phyloP scores from a whole-genome alignment of 257 asterid species.

The Solanum phureja region DNA sequence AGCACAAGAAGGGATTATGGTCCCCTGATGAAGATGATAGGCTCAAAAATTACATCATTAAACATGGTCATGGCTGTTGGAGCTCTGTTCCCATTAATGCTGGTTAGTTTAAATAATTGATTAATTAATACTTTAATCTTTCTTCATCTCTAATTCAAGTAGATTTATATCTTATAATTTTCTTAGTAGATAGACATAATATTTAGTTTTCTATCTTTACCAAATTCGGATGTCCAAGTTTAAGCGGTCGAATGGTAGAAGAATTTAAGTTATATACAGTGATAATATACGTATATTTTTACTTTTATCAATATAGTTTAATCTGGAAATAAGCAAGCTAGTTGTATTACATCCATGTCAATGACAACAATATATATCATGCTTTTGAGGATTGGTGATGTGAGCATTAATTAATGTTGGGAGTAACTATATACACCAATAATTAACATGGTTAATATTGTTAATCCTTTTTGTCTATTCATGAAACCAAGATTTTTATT shows the following conservation, averaged over 20 bases:
- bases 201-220: background rate
- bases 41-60: slow-evolving; percentile 51
- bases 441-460: background rate
- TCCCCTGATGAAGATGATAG: slow-evolving; percentile 82
- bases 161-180: background rate
- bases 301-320: background rate
- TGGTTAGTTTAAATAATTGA: slow-evolving; percentile 23
- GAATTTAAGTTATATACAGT: background rate
- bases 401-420: background rate
- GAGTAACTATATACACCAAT: too few relatives aligned
- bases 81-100: slow-evolving; percentile 76
- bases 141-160: background rate
- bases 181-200: background rate
- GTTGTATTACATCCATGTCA: background rate
- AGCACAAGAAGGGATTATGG: slow-evolving; percentile 80
- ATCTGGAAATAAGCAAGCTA: background rate
- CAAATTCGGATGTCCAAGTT: background rate
- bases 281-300: background rate
- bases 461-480: background rate
- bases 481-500: too few relatives aligned
- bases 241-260: background rate
- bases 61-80: slow-evolving; percentile 74
- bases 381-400: background rate
- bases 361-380: background rate
- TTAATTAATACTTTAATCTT: background rate